Evolutionary conservation across 2,329 filamentous ascomycete species (phyloP).

Genomic region (Fusarium nisikadoi): DNA sequence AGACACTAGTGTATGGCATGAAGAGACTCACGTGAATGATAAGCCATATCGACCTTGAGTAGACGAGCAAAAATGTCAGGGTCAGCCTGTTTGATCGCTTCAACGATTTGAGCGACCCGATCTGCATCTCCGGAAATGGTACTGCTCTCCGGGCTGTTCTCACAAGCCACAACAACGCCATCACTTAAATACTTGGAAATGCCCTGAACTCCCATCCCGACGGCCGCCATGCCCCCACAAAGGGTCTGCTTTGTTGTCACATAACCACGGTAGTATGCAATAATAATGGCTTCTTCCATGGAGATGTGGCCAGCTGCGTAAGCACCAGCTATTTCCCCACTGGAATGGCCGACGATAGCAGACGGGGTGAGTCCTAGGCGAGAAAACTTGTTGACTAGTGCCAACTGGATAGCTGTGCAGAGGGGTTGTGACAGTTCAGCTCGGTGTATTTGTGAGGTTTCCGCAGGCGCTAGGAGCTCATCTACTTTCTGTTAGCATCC

Average conservation of each 20-base stretch:
- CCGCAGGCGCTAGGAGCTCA: neutral
- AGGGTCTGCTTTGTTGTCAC: neutral
- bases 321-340: constrained; percentile 19
- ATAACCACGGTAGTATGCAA: constrained; percentile 10
- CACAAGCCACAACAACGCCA: constrained; percentile 8
- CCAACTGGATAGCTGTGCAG: constrained; percentile 14
- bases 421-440: constrained; percentile 20
- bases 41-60: constrained; percentile 5
- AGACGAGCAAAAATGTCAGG: constrained; percentile 5
- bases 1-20: neutral
- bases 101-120: neutral
- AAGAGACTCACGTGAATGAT: constrained; percentile 13
- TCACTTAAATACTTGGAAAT: neutral
- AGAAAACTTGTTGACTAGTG: neutral
- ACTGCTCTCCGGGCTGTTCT: constrained; percentile 9
- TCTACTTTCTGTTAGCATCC: neutral
- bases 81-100: neutral
- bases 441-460: neutral
- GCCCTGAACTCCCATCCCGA: neutral
- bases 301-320: constrained; percentile 15
- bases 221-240: constrained; percentile 3
- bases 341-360: constrained; percentile 22
- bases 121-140: constrained; percentile 9
- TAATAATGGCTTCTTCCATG: constrained; percentile 2
- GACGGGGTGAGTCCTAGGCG: rapidly evolving